Conservation (phyloP, 306 rosid species). For the Neltuma alba region DNA sequence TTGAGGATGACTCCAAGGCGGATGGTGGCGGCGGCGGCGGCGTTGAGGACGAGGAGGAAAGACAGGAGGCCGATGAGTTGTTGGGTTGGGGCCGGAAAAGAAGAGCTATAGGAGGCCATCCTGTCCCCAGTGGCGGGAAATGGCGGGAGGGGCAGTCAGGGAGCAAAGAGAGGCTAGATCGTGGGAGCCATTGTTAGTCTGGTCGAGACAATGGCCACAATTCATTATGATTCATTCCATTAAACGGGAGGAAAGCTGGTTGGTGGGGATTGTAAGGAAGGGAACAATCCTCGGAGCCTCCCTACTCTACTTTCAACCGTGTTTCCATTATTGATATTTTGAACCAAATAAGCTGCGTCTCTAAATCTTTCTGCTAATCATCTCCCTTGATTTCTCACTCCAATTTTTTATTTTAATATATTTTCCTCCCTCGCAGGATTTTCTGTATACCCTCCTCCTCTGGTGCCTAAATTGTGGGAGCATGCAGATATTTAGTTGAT, state of each 20-base stretch:
- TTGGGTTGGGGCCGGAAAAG: not conserved
- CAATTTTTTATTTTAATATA: too few species aligned
- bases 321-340: not conserved
- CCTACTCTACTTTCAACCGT: slow-evolving; percentile 16
- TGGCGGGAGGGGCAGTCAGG: slow-evolving; percentile 25
- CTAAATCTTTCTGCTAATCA: not conserved
- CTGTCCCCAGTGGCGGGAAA: slow-evolving; percentile 50
- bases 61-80: slow-evolving; percentile 15
- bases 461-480: slow-evolving; percentile 15
- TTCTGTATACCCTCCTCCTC: slow-evolving; percentile 15
- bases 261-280: slow-evolving; percentile 69
- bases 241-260: slow-evolving; percentile 24
- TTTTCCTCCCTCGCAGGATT: slow-evolving; percentile 14
- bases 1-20: slow-evolving; percentile 59
- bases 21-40: slow-evolving; percentile 33
- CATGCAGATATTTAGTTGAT: not conserved
- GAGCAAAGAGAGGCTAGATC: slow-evolving; percentile 41
- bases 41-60: not conserved
- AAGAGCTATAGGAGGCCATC: slow-evolving; percentile 78
- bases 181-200: slow-evolving; percentile 52
- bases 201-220: slow-evolving; percentile 48
- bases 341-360: not conserved
- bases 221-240: slow-evolving; percentile 17
- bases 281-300: slow-evolving; percentile 62
- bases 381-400: not conserved